A percentile compares a stretch with the other conserved stretches of the same genome.
These are phyloP conservation scores for Pyrus betulifolia DNA, from an alignment of 306 rosid species.

Conservation along the genomic window DNA sequence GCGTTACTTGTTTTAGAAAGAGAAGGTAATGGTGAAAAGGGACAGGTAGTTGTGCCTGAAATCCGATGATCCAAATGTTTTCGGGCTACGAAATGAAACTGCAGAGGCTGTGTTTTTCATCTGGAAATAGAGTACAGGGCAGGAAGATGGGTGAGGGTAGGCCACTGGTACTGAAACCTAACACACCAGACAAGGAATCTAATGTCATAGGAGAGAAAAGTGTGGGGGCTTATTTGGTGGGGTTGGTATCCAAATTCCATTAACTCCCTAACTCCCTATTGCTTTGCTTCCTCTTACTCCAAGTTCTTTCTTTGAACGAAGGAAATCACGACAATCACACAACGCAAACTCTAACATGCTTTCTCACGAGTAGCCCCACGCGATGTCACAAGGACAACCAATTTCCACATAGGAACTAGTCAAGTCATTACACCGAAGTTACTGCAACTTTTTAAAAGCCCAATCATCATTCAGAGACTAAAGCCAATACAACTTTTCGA, in stretches of 20 bases:
- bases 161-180: slow-evolving; percentile 22
- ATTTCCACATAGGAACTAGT: too few species aligned
- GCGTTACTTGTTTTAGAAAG: not conserved
- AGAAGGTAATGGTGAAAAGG: slow-evolving; percentile 9
- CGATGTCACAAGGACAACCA: too few species aligned
- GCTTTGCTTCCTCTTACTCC: not conserved
- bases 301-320: too few species aligned
- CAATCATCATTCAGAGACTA: too few species aligned
- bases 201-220: not conserved
- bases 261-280: not conserved
- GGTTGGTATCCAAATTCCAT: slow-evolving; percentile 22
- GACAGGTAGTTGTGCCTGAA: slow-evolving; percentile 21
- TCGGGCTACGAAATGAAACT: not conserved
- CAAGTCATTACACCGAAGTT: too few species aligned
- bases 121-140: not conserved
- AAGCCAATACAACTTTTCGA: too few species aligned
- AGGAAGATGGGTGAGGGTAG: slow-evolving; percentile 36
- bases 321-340: too few species aligned
- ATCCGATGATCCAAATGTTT: not conserved
- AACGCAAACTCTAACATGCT: too few species aligned
- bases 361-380: too few species aligned
- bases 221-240: slow-evolving; percentile 15
- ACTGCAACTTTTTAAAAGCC: too few species aligned
- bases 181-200: slow-evolving; percentile 5
- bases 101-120: too few species aligned